Percentiles rank a stretch among this genome's conserved stretches.
These are phyloP conservation scores for Furcasterigmium sp. DNA, from an alignment of 2,329 filamentous ascomycete genomes.

Conservation along the genomic window DNA sequence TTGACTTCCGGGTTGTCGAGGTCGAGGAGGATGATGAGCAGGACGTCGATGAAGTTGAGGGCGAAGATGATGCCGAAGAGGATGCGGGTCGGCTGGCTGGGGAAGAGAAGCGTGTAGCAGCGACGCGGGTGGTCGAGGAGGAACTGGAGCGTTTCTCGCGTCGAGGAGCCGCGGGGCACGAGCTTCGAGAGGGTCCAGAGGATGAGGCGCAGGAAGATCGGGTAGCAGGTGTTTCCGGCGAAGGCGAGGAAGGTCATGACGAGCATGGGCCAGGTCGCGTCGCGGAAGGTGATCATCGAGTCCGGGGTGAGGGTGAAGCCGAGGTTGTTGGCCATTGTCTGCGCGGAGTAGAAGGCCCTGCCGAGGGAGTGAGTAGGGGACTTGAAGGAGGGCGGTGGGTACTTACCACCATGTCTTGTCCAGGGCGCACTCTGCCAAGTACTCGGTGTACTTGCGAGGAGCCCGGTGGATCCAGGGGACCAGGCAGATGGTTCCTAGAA, in stretches of 20 bases:
- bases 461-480: slow-evolving; percentile 40
- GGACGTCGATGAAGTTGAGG: slow-evolving; percentile 48
- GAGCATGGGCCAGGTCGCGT: slow-evolving; percentile 36
- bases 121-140: slow-evolving; percentile 58
- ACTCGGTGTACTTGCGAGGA: slow-evolving; percentile 31
- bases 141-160: slow-evolving; percentile 44
- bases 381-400: neutral
- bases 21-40: slow-evolving; percentile 48
- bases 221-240: slow-evolving; percentile 51
- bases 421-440: slow-evolving; percentile 31
- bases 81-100: slow-evolving; percentile 53
- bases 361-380: neutral
- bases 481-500: slow-evolving; percentile 42
- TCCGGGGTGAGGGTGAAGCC: slow-evolving; percentile 51
- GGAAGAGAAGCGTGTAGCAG: slow-evolving; percentile 60
- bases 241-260: slow-evolving; percentile 44
- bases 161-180: slow-evolving; percentile 28
- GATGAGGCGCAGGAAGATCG: slow-evolving; percentile 49
- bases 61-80: slow-evolving; percentile 43
- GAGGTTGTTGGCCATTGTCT: slow-evolving; percentile 47
- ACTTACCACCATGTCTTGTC: slow-evolving; percentile 43
- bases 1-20: slow-evolving; percentile 46
- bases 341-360: slow-evolving; percentile 43
- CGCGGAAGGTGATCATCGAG: slow-evolving; percentile 44
- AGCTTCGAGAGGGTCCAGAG: slow-evolving; percentile 51